phyloP scores from a whole-genome alignment of 306 rosid species.

The Cicer arietinum region DNA sequence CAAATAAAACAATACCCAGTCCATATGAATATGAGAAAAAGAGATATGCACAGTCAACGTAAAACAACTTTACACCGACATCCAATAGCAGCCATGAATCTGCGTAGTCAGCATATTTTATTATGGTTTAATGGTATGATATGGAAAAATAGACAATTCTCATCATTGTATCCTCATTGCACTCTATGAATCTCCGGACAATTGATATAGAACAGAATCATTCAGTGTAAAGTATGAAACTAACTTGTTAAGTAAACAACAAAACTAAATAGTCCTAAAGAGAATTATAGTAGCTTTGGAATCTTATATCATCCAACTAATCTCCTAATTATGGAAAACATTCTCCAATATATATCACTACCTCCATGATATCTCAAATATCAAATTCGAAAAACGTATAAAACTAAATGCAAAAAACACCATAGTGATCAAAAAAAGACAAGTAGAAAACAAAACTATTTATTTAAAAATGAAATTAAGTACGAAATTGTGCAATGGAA shows the following conservation, averaged over 20 bases:
- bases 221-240: constrained; percentile 12
- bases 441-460: background rate
- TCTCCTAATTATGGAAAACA: background rate
- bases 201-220: background rate
- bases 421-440: background rate
- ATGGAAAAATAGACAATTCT: too few relatives aligned
- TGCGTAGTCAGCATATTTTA: too few relatives aligned
- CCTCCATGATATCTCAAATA: constrained; percentile 12
- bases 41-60: too few relatives aligned
- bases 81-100: too few relatives aligned
- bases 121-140: too few relatives aligned
- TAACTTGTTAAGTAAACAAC: constrained; percentile 2
- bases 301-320: background rate
- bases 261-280: background rate
- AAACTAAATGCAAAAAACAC: constrained; percentile 28
- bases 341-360: constrained; percentile 31
- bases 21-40: background rate
- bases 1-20: background rate
- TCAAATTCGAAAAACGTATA: constrained; percentile 1
- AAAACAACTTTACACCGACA: too few relatives aligned
- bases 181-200: background rate
- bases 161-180: too few relatives aligned
- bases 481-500: background rate
- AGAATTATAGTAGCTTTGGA: background rate
- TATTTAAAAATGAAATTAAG: background rate